These are phyloP conservation scores for Racocetra persica DNA, from an alignment of 371 early-diverging fungal species.

Conservation along the genomic window DNA sequence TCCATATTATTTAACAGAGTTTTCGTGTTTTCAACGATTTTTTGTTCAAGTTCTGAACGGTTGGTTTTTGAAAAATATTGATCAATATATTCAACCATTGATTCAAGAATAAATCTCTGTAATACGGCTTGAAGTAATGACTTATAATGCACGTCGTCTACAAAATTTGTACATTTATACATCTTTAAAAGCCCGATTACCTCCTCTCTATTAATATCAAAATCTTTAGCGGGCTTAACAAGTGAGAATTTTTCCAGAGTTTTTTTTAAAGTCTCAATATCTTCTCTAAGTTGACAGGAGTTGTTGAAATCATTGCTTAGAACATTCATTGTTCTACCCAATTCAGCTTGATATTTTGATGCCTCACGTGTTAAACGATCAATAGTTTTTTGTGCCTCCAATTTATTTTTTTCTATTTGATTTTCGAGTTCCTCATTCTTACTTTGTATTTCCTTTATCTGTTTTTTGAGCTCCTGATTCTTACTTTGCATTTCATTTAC, in stretches of 20 bases:
- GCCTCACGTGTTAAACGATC: slow-evolving; percentile 5
- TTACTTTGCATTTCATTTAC: background rate
- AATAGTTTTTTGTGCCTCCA: background rate
- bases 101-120: background rate
- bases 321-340: background rate
- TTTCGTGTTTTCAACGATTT: background rate
- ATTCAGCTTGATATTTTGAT: slow-evolving; percentile 22
- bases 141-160: background rate
- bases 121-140: background rate
- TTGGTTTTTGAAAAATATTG: background rate
- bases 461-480: background rate
- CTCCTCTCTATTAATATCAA: background rate
- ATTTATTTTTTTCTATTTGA: background rate
- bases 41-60: background rate
- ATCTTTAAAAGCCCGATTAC: background rate
- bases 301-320: background rate
- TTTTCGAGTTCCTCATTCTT: background rate
- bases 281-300: background rate
- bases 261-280: background rate
- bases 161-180: background rate
- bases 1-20: background rate
- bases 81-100: background rate
- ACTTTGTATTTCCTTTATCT: background rate
- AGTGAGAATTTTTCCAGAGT: background rate
- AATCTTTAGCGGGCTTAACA: background rate